Evolutionary conservation across 495 filamentous ascomycete species (phyloP).

Genomic region (Tuber microsphaerosporum): DNA sequence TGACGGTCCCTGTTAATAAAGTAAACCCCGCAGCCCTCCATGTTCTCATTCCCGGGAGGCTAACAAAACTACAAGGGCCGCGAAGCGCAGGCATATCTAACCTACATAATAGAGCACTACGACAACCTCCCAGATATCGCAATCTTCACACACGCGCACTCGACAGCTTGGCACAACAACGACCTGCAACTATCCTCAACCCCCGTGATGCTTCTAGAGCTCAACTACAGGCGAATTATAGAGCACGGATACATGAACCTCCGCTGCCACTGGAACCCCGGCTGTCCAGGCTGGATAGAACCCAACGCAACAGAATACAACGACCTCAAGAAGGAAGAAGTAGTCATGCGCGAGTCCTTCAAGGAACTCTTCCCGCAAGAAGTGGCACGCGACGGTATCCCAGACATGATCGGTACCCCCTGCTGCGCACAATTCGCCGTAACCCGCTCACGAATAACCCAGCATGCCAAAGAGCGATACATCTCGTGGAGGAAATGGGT

Average conservation of each 20-base stretch:
- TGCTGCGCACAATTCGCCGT: slow-evolving; percentile 72
- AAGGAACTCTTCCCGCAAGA: slow-evolving; percentile 53
- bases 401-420: slow-evolving; percentile 49
- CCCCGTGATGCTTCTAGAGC: slow-evolving; percentile 33
- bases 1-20: slow-evolving; percentile 33
- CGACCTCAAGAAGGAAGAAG: slow-evolving; percentile 28
- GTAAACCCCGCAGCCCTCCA: neutral
- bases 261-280: slow-evolving; percentile 56
- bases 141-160: slow-evolving; percentile 48
- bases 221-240: slow-evolving; percentile 38
- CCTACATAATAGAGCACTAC: slow-evolving; percentile 51
- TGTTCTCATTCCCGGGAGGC: neutral
- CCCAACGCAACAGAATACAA: slow-evolving; percentile 38
- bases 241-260: slow-evolving; percentile 59
- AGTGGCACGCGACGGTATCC: slow-evolving; percentile 42
- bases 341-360: slow-evolving; percentile 46
- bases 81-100: slow-evolving; percentile 59
- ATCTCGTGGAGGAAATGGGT: slow-evolving; percentile 55
- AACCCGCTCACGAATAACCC: slow-evolving; percentile 48
- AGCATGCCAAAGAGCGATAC: slow-evolving; percentile 52
- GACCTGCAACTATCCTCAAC: slow-evolving; percentile 41
- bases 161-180: slow-evolving; percentile 50
- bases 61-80: slow-evolving; percentile 43
- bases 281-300: slow-evolving; percentile 60
- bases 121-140: slow-evolving; percentile 45